These are phyloP conservation scores for Penicillium capsulatum DNA, from an alignment of 2,329 filamentous ascomycete genomes.

Conservation along the genomic window DNA sequence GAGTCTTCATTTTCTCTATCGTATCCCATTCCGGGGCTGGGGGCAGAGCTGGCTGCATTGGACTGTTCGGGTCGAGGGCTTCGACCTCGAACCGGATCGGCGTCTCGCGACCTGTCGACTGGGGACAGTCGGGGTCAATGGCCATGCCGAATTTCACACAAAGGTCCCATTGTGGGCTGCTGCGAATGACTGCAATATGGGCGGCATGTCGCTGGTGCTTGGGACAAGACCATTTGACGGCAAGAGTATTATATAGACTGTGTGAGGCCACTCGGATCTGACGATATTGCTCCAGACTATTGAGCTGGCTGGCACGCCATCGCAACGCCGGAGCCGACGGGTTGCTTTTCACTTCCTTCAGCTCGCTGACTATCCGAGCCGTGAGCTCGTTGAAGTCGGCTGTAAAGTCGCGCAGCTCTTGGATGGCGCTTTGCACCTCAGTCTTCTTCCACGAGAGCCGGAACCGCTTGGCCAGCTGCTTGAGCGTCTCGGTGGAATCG, in stretches of 20 bases:
- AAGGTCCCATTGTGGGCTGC: too few relatives aligned
- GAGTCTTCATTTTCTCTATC: background rate
- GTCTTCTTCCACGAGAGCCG: slow-evolving; percentile 1
- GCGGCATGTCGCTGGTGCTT: background rate
- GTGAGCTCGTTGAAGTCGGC: slow-evolving; percentile 1
- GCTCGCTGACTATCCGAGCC: background rate
- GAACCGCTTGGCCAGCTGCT: background rate
- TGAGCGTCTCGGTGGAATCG: background rate
- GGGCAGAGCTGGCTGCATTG: background rate
- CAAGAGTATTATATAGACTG: background rate
- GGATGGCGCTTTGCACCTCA: background rate
- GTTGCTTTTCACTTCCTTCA: background rate
- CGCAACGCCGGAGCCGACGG: background rate
- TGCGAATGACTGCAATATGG: background rate
- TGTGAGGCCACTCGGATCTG: background rate
- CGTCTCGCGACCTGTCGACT: background rate
- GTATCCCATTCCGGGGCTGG: too few relatives aligned
- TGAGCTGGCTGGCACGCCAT: background rate
- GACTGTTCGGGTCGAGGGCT: background rate
- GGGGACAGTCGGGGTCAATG: background rate
- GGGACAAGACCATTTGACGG: background rate
- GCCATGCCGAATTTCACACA: background rate
- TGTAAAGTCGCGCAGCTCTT: slow-evolving; percentile 1
- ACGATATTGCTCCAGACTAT: slow-evolving; percentile 1
- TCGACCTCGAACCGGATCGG: slow-evolving; percentile 1